Conservation (phyloP, 352 stramenopile genomes). For the Globisporangium cylindrosporum region DNA sequence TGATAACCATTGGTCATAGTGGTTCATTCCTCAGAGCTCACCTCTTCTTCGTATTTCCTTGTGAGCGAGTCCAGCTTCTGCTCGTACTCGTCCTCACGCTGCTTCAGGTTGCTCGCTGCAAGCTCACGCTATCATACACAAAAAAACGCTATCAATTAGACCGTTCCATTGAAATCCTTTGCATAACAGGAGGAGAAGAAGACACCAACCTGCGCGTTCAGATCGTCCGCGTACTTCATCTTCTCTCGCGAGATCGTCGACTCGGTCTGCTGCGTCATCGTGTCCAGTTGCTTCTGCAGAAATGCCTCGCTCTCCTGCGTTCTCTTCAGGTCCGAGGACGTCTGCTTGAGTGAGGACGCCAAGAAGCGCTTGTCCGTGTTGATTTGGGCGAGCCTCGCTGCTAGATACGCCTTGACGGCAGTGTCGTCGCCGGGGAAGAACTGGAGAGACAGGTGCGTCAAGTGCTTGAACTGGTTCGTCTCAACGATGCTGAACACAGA, state of each 20-base stretch:
- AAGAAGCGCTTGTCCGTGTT: conserved; percentile 47
- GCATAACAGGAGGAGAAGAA: background rate
- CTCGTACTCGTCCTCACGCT: conserved; percentile 60
- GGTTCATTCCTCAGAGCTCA: conserved; percentile 19
- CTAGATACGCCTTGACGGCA: conserved; percentile 90
- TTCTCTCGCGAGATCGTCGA: conserved; percentile 57
- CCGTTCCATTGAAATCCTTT: background rate
- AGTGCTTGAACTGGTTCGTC: conserved; percentile 93
- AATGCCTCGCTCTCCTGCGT: conserved; percentile 40
- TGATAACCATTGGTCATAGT: background rate
- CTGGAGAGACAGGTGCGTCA: conserved; percentile 90
- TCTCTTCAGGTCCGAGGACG: conserved; percentile 35
- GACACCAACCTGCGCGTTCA: conserved; percentile 42
- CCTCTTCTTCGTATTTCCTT: conserved; percentile 64
- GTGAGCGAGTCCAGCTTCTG: conserved; percentile 63
- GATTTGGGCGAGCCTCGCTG: conserved; percentile 82
- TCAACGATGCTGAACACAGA: conserved; percentile 92
- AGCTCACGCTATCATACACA: conserved; percentile 32
- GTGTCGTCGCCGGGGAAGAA: conserved; percentile 87
- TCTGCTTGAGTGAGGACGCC: conserved; percentile 39
- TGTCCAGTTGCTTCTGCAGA: conserved; percentile 53
- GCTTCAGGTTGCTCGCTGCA: conserved; percentile 43
- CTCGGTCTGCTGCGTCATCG: conserved; percentile 50
- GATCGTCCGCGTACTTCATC: conserved; percentile 64
- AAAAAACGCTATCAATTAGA: background rate